A percentile compares a stretch with the other conserved stretches of the same genome.
Conservation (phyloP, 2,329 filamentous ascomycete genomes). For the Cercospora zeae-maydis region DNA sequence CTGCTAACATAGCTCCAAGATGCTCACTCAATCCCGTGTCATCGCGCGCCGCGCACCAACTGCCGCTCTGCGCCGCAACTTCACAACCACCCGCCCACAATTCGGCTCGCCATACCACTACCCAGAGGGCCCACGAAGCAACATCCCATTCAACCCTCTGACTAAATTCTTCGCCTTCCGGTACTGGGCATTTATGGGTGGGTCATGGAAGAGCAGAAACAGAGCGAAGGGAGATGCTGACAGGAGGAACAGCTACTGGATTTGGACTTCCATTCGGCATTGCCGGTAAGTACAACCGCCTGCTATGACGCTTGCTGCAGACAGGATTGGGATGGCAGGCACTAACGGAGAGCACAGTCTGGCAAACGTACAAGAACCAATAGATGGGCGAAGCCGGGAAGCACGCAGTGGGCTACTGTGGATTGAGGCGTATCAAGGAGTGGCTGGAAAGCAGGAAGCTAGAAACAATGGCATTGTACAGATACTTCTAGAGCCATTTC, state of each 20-base stretch:
- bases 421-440: neutral
- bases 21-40: slow-evolving; percentile 31
- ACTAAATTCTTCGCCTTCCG: slow-evolving; percentile 77
- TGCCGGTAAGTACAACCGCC: slow-evolving; percentile 52
- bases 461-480: slow-evolving; percentile 14
- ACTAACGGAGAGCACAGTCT: slow-evolving; percentile 48
- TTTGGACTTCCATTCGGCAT: slow-evolving; percentile 60
- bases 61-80: slow-evolving; percentile 75
- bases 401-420: neutral
- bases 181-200: slow-evolving; percentile 80
- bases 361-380: slow-evolving; percentile 64
- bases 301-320: neutral
- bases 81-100: slow-evolving; percentile 84
- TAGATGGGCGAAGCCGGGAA: slow-evolving; percentile 25
- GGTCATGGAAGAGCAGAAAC: slow-evolving; percentile 31
- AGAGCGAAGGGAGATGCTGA: slow-evolving; percentile 37
- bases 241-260: slow-evolving; percentile 48
- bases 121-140: slow-evolving; percentile 89
- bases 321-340: neutral
- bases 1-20: slow-evolving; percentile 21
- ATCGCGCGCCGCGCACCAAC: slow-evolving; percentile 58
- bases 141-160: slow-evolving; percentile 95
- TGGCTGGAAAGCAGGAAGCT: neutral
- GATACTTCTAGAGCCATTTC: slow-evolving; percentile 10
- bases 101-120: slow-evolving; percentile 95